Base-by-base conservation (phyloP, 1,139 yeast species). In the Geotrichum fermentans region DNA sequence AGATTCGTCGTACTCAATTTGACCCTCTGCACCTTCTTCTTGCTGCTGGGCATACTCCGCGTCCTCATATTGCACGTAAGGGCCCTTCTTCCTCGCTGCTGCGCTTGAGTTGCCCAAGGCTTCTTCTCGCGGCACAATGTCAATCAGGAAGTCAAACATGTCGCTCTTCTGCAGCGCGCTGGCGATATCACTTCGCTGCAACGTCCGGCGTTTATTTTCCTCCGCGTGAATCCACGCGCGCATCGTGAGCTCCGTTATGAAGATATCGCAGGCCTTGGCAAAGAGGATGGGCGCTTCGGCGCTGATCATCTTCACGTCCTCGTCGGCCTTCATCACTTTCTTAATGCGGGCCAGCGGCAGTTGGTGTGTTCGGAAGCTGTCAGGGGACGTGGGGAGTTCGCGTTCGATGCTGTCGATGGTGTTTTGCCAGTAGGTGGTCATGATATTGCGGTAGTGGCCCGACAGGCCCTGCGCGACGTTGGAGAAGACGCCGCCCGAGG, bases 211-310 rank as follows among this genome's bases (percentile, higher is more conserved):
- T 64, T 92, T 92, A 69, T 87, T 88, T 61, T 88, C 96, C 65
- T 92, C 97, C 1, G 97, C 97, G 60, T 90, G 96, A 55, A 92
- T 88, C 98, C 98, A 92, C 2, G 98, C 97, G 53, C 98, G 75
- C 97, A 92, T 89, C 11, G 98, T 90, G 51, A 92, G 73, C 66
- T 92, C 98, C 0, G 97, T 90, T 56, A 92, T 92, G 67, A 92
- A 92, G 39, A 92, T 83, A 65, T 92, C 98, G 68, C 98, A 92
- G 1, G 97, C 97, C 67, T 92, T 92, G 43, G 98, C 97, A 71
- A 92, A 92, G 55, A 92, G 70, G 34, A 92, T 89, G 1, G 98
- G 98, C 0, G 97, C 97, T 69, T 92, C 98, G 1, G 98, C 97
- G 57, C 94, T 82, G 52, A 92, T 92, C 98, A 92, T 92, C 57